Conservation (phyloP, 169 alveolate genomes). For the Plasmodium adleri region DNA sequence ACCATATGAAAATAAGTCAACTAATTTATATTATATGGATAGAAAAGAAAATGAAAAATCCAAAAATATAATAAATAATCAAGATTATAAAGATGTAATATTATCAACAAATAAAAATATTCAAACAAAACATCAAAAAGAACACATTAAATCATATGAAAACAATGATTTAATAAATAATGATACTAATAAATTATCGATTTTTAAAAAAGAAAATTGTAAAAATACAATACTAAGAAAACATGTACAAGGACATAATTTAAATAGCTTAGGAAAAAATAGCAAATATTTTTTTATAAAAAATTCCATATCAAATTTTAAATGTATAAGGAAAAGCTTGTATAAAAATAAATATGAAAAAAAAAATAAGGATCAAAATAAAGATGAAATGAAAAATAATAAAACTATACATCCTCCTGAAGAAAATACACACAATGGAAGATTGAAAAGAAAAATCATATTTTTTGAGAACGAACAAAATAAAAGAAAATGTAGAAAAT, state of each 20-base stretch:
- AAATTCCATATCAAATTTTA: slow-evolving; percentile 64
- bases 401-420: not conserved
- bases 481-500: slow-evolving; percentile 60
- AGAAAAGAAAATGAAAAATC: not conserved
- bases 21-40: not conserved
- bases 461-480: slow-evolving; percentile 66
- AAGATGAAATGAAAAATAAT: no score
- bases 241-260: not conserved
- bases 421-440: not conserved
- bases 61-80: not conserved
- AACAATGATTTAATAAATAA: not conserved
- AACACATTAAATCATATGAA: not conserved
- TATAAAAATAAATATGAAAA: not conserved
- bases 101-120: not conserved
- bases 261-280: not conserved
- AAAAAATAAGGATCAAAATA: not conserved
- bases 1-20: slow-evolving; percentile 1
- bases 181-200: not conserved
- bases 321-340: slow-evolving; percentile 31
- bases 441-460: slow-evolving; percentile 41
- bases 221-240: not conserved
- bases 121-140: not conserved
- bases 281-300: slow-evolving; percentile 64
- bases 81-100: not conserved
- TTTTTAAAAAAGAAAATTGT: not conserved